phyloP scores from a whole-genome alignment of 2,329 filamentous ascomycete species.

The Sporothrix luriei region DNA sequence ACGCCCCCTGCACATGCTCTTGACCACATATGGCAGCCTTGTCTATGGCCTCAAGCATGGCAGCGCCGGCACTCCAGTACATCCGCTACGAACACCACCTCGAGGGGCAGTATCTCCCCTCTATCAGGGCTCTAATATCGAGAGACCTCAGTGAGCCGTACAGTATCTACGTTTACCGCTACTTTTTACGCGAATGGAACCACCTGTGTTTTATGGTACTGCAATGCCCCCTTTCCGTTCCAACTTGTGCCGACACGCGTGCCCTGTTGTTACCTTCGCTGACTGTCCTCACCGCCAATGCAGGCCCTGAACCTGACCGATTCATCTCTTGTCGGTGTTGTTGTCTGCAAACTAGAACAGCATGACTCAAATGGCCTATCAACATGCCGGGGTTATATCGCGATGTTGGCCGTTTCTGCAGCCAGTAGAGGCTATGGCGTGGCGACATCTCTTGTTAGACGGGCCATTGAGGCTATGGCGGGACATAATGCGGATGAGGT shows the following conservation, averaged over 20 bases:
- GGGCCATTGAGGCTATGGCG: slow-evolving; percentile 89
- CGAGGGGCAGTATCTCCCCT: slow-evolving; percentile 70
- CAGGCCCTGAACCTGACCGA: slow-evolving; percentile 64
- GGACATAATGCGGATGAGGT: slow-evolving; percentile 85
- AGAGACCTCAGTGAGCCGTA: slow-evolving; percentile 97
- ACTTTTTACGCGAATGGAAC: slow-evolving; percentile 97
- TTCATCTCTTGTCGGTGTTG: slow-evolving; percentile 76
- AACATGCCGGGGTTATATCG: slow-evolving; percentile 87
- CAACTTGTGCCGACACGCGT: not conserved
- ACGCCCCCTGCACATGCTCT: not conserved
- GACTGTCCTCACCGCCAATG: not conserved
- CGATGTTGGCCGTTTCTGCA: slow-evolving; percentile 92
- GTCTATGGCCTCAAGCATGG: not conserved
- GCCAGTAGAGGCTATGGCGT: slow-evolving; percentile 81
- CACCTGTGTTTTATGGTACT: slow-evolving; percentile 92
- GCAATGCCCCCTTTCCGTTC: not conserved
- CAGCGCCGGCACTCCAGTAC: slow-evolving; percentile 53
- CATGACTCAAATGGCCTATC: slow-evolving; percentile 78
- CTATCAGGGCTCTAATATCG: slow-evolving; percentile 89
- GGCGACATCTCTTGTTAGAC: slow-evolving; percentile 82
- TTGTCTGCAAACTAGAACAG: slow-evolving; percentile 90
- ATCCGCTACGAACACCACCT: slow-evolving; percentile 64
- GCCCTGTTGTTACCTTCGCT: not conserved
- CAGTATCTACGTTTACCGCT: slow-evolving; percentile 98
- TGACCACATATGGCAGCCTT: not conserved